Percentiles rank a stretch among this genome's conserved stretches.
phyloP scores from a whole-genome alignment of 78 protist genomes.

The Dictyostelium capitatum region DNA sequence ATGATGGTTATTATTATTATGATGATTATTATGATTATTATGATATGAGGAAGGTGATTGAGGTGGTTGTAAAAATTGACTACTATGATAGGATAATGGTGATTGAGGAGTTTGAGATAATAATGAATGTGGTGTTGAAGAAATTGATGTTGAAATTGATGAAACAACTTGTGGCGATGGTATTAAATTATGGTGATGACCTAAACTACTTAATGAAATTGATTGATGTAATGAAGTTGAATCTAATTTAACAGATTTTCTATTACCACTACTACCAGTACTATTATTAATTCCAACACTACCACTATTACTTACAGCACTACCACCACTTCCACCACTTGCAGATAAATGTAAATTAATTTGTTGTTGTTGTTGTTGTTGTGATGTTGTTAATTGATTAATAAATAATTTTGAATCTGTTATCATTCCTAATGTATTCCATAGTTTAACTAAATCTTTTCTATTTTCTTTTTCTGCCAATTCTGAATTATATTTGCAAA shows the following conservation, averaged over 20 bases:
- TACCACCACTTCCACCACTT: neutral
- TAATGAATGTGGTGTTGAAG: neutral
- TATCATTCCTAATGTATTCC: conserved; percentile 23
- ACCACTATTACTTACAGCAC: neutral
- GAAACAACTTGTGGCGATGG: no score
- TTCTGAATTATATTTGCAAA: conserved; percentile 40
- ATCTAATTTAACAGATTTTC: neutral
- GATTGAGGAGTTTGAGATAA: neutral
- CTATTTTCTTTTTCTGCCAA: conserved; percentile 56
- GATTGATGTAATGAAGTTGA: neutral
- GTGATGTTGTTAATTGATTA: neutral
- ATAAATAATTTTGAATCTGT: conserved; percentile 54
- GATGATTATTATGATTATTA: neutral
- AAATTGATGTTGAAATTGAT: neutral
- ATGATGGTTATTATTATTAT: neutral
- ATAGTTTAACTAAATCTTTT: conserved; percentile 64
- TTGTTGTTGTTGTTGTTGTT: neutral
- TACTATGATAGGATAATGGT: neutral
- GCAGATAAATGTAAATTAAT: neutral
- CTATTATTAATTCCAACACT: neutral
- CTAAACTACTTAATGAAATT: neutral
- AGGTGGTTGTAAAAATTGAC: neutral
- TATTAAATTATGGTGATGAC: neutral
- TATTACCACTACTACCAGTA: conserved; percentile 8
- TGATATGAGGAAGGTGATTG: neutral